Evolutionary conservation across 352 stramenopile species (phyloP).

Genomic region (Globisporangium radiosum): DNA sequence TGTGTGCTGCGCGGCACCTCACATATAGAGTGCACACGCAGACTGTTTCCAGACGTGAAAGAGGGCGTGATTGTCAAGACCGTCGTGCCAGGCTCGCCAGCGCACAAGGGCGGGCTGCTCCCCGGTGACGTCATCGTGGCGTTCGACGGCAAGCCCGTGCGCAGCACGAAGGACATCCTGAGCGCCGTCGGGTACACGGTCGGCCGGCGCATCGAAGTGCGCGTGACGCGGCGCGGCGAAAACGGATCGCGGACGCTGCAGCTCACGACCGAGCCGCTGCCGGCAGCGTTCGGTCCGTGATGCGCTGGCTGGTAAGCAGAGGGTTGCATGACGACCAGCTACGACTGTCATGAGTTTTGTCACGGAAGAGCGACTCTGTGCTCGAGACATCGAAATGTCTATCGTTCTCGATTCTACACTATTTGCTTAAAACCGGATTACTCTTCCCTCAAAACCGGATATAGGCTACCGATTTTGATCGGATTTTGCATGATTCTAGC

Average conservation of each 20-base stretch:
- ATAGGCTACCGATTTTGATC: too few species aligned
- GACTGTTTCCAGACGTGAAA: slow-evolving; percentile 66
- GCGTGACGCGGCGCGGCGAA: slow-evolving; percentile 58
- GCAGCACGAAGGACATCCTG: slow-evolving; percentile 74
- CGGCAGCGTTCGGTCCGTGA: slow-evolving; percentile 19
- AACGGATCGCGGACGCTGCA: slow-evolving; percentile 33
- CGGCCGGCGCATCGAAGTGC: slow-evolving; percentile 57
- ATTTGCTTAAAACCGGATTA: too few species aligned
- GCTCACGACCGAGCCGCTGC: slow-evolving; percentile 60
- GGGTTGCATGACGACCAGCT: too few species aligned
- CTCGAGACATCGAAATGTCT: too few species aligned
- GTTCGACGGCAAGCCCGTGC: slow-evolving; percentile 67
- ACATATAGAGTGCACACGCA: slow-evolving; percentile 1
- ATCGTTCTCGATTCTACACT: too few species aligned
- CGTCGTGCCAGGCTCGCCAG: slow-evolving; percentile 67
- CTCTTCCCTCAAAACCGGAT: too few species aligned
- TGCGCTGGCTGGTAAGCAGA: too few species aligned
- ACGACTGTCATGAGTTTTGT: too few species aligned
- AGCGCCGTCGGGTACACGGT: slow-evolving; percentile 64
- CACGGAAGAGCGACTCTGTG: too few species aligned
- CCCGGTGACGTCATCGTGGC: slow-evolving; percentile 70
- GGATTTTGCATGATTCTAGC: too few species aligned
- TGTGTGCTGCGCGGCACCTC: neutral
- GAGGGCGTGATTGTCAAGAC: slow-evolving; percentile 82
- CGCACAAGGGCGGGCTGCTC: slow-evolving; percentile 67